Conservation (phyloP, 441 rosid genomes). For the Pelargonium myrrhifolium region DNA sequence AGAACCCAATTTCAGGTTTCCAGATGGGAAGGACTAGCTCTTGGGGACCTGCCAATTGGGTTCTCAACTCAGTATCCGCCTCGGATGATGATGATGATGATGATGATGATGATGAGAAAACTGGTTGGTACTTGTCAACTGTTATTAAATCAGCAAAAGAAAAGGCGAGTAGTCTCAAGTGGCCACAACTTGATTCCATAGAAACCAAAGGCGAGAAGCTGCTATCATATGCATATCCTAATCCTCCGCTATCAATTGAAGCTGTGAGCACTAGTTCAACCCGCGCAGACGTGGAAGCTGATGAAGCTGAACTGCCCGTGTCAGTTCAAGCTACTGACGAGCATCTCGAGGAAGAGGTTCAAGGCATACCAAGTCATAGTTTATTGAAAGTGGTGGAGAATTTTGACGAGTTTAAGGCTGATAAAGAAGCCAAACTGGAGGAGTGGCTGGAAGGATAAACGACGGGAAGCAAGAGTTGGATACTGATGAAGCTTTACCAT, state of each 20-base stretch:
- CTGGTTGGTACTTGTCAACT: constrained; percentile 43
- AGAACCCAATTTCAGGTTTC: constrained; percentile 28
- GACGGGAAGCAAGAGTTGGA: not conserved
- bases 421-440: constrained; percentile 69
- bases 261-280: constrained; percentile 39
- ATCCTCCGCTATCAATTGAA: constrained; percentile 27
- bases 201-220: constrained; percentile 30
- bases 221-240: constrained; percentile 17
- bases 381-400: constrained; percentile 27
- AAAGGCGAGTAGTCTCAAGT: constrained; percentile 59
- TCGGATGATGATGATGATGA: constrained; percentile 24
- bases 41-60: constrained; percentile 42
- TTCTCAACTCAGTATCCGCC: constrained; percentile 27
- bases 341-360: constrained; percentile 24
- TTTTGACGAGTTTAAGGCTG: constrained; percentile 61
- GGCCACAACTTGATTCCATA: constrained; percentile 56
- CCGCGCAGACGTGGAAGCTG: constrained; percentile 36
- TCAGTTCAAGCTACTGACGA: constrained; percentile 37
- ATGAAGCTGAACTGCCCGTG: constrained; percentile 50
- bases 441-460: constrained; percentile 61
- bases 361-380: constrained; percentile 16
- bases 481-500: not conserved
- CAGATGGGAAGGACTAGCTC: constrained; percentile 41
- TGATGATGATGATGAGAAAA: constrained; percentile 15
- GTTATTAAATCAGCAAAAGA: constrained; percentile 69